Conservation (phyloP, 805 yeast species). For the Wickerhamomyces tratensis region DNA sequence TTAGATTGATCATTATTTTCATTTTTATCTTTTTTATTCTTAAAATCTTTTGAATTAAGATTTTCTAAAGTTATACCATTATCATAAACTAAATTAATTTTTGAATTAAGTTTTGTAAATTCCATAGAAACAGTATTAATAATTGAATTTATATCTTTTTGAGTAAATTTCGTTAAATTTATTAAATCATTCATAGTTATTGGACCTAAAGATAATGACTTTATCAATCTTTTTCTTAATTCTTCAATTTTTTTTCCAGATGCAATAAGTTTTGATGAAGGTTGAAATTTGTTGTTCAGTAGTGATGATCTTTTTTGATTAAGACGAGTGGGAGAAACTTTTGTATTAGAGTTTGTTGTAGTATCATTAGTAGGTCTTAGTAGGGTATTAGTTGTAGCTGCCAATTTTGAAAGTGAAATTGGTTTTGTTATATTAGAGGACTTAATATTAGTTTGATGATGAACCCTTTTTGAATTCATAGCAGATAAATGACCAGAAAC, state of each 20-base stretch:
- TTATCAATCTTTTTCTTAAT: slow-evolving; percentile 27
- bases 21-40: slow-evolving; percentile 16
- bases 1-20: slow-evolving; percentile 16
- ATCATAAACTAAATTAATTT: too few relatives aligned
- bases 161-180: slow-evolving; percentile 17
- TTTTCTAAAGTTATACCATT: neutral
- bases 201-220: slow-evolving; percentile 41
- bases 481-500: neutral
- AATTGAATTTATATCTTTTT: slow-evolving; percentile 18
- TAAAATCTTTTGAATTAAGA: too few relatives aligned
- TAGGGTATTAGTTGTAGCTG: too few relatives aligned
- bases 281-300: neutral
- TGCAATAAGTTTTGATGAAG: slow-evolving; percentile 1
- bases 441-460: neutral
- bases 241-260: slow-evolving; percentile 12
- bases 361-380: too few relatives aligned
- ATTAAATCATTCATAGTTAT: slow-evolving; percentile 22
- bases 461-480: too few relatives aligned
- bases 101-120: slow-evolving; percentile 12
- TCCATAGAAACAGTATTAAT: slow-evolving; percentile 19
- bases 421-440: too few relatives aligned
- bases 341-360: too few relatives aligned
- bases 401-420: too few relatives aligned
- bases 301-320: too few relatives aligned
- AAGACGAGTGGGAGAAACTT: too few relatives aligned